Evolutionary conservation across 2,329 filamentous ascomycete genomes (phyloP).

Genomic region (Harringtonia aguacate): DNA sequence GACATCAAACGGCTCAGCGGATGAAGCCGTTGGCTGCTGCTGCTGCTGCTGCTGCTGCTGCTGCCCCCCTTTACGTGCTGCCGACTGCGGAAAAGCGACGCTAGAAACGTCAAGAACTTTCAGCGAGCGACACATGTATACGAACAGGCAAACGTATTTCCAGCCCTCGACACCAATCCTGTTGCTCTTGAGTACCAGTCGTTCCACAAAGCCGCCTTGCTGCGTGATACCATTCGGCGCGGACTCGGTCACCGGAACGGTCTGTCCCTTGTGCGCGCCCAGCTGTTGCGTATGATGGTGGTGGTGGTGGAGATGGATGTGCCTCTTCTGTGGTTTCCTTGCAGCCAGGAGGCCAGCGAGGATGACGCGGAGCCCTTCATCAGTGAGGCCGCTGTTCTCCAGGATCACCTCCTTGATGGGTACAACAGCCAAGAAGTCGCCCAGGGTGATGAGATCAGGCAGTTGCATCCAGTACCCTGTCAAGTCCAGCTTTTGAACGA

Average conservation of each 20-base stretch:
- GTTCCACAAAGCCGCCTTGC: slow-evolving; percentile 69
- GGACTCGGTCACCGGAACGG: slow-evolving; percentile 14
- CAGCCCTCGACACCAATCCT: slow-evolving; percentile 81
- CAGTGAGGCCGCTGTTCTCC: slow-evolving; percentile 77
- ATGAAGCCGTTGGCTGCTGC: neutral
- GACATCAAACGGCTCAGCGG: slow-evolving; percentile 34
- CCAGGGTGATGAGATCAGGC: slow-evolving; percentile 74
- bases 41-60: too few species aligned
- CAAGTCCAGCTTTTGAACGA: slow-evolving; percentile 73
- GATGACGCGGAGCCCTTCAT: slow-evolving; percentile 78
- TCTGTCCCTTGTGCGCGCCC: slow-evolving; percentile 15
- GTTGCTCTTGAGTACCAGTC: slow-evolving; percentile 83
- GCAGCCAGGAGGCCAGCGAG: slow-evolving; percentile 77
- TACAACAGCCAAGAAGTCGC: slow-evolving; percentile 89
- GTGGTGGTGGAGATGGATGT: slow-evolving; percentile 25
- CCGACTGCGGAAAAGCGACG: slow-evolving; percentile 56
- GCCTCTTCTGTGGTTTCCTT: slow-evolving; percentile 51
- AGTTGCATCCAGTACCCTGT: slow-evolving; percentile 76
- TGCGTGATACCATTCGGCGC: slow-evolving; percentile 27
- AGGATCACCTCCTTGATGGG: slow-evolving; percentile 78
- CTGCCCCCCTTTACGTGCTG: too few species aligned
- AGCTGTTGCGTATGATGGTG: slow-evolving; percentile 1
- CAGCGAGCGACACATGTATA: slow-evolving; percentile 80
- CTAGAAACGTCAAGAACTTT: slow-evolving; percentile 80
- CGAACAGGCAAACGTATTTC: slow-evolving; percentile 81